Evolutionary conservation across 768 basidiomycete species (phyloP), one percentile per base, ranked within the genome.

Genomic region (Suillus subluteus): DNA sequence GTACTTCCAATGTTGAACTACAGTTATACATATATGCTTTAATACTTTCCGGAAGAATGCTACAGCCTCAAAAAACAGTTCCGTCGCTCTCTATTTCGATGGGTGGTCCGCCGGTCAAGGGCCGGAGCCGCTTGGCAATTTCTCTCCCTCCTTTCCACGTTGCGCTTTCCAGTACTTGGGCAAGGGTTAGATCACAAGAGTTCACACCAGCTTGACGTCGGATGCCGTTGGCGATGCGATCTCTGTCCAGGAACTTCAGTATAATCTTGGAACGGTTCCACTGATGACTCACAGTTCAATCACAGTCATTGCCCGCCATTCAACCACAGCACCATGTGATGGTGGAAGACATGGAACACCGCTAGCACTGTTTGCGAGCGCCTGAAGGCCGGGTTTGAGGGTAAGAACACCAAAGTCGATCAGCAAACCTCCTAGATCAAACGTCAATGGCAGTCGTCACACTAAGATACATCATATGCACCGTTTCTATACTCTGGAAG

Each of bases 61-160:
- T 12, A 43, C 18, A 30, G 11, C 41, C 16, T 71, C 70, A 94
- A 72, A 94, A 94, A 6, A 94, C 86, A 1, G 93, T 95, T 3
- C 93, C 93, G 67, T 95, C 93, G 67, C 92, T 94, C 67, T 88
- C 84, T 65, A 95, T 94, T 67, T 93, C 92, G 71, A 95, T 92
- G 1, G 93, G 93, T 0, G 94, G 94, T 1, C 95, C 95, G 8
- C 91, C 89, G 0, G 87, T 89, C 52, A 83, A 80, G 0, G 90
- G 91, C 6, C 96, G 80, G 75, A 86, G 89, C 75, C 82, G 77
- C 75, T 89, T 91, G 4, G 97, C 97, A 46, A 98, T 93, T 79
- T 97, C 95, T 5, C 97, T 82, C 4, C 97, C 97, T 1, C 95
- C 95, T 74, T 96, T 97, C 97, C 97, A 99, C 0, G 96, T 99